Conservation (phyloP, 345 rosid species). For the Dipteronia sinensis region DNA sequence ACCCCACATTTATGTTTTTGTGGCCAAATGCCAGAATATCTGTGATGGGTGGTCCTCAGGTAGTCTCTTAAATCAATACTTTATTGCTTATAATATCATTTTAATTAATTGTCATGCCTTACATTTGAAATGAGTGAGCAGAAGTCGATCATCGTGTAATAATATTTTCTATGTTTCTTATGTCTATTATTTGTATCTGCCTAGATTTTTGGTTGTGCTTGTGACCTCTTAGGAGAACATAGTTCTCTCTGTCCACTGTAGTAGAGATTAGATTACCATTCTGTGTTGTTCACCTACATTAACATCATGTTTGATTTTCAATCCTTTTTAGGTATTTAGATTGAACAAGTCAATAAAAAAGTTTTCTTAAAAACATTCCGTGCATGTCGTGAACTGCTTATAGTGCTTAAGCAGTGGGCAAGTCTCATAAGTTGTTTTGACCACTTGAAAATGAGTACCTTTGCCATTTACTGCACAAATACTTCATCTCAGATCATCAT, state of each 20-base stretch:
- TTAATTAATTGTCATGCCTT: neutral
- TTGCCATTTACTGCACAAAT: neutral
- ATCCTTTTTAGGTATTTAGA: neutral
- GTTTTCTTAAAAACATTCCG: neutral
- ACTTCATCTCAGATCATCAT: neutral
- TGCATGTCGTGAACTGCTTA: neutral
- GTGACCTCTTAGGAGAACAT: neutral
- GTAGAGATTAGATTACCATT: neutral
- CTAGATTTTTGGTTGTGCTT: constrained; percentile 1
- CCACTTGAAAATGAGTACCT: neutral
- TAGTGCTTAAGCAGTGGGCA: neutral
- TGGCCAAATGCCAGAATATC: constrained; percentile 98
- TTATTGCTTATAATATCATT: neutral
- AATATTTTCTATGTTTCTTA: neutral
- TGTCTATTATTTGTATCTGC: neutral
- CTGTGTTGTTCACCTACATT: neutral
- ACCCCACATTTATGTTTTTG: constrained; percentile 84
- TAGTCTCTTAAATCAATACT: constrained; percentile 19
- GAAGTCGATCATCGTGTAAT: neutral
- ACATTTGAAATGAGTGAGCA: neutral
- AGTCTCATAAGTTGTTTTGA: neutral
- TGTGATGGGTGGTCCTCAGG: constrained; percentile 99
- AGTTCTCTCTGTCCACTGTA: neutral
- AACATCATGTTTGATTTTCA: neutral
- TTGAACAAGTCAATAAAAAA: neutral